Evolutionary conservation across 345 rosid species (phyloP), one percentile per base, ranked within the genome.

Genomic region (Conringia planisiliqua): DNA sequence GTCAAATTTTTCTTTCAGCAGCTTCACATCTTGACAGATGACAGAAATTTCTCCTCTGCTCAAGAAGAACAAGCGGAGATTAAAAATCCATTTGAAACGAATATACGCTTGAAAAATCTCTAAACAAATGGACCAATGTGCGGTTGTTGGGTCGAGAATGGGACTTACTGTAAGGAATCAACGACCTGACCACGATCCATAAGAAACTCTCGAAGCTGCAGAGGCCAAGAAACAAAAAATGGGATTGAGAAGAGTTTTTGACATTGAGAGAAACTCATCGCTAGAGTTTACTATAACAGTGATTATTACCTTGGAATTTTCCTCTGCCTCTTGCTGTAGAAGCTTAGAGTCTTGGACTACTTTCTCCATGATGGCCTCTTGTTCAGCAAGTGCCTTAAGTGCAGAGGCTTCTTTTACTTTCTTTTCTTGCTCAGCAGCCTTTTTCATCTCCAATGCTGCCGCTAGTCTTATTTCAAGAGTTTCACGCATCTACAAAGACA

Each of bases 11-110:
- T 86, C 87, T 79, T 90, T 92, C 71, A 95, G 81, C 80, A 86
- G 66, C 80, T 79, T 86, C 76, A 90, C 96, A 74, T 92, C 99
- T 80, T 88, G 92, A 62, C 91, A 92, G 12, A 95, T 85, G 26
- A 95, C 92, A 16, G 88, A 84, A 27, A 92, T 89, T 66, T 95
- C 99, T 62, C 99, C 97, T 52, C 99, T 90, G 93, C 70, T 71
- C 62, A 61, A 66, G n/a, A n/a, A 7, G n/a, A 52, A 57, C 22
- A 55, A 71, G 42, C n/a, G 64, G 52, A 27, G 16, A 20, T 78
- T 66, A 58, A n/a, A 62, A n/a, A 66, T 59, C 22, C 29, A 14
- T 59, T 50, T 8, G 16, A 26, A 48, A 32, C 29, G 1, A 11
- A 6, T 7, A 58, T 26, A 47, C 26, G 0, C 56, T 36, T 6